A percentile compares a stretch with the other conserved stretches of the same genome.
These are phyloP conservation scores for Asterella californica DNA, from an alignment of 225 moss, liverwort and hornwort species.

Conservation along the genomic window DNA sequence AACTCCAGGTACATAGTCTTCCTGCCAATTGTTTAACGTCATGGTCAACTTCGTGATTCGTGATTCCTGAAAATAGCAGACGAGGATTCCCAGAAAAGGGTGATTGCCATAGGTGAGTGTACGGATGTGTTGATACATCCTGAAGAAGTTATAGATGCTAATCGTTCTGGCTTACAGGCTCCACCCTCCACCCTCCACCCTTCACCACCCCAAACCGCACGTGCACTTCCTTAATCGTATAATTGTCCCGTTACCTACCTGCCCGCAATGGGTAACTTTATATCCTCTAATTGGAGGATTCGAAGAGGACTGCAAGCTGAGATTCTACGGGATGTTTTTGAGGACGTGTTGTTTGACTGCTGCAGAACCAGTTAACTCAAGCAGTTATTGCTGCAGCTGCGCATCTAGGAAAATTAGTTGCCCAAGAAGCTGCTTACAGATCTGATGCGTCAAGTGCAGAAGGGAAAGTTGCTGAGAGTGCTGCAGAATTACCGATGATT, in stretches of 20 bases:
- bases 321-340: background rate
- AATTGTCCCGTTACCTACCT: too few relatives aligned
- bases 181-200: too few relatives aligned
- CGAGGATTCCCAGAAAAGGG: too few relatives aligned
- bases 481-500: slow-evolving; percentile 92
- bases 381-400: slow-evolving; percentile 78
- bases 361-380: slow-evolving; percentile 80
- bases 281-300: background rate
- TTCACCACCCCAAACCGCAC: too few relatives aligned
- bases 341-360: background rate
- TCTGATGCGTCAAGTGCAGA: slow-evolving; percentile 50
- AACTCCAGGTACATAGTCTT: slow-evolving; percentile 63
- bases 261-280: background rate
- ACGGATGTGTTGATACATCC: too few relatives aligned
- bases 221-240: too few relatives aligned
- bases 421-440: slow-evolving; percentile 75
- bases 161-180: too few relatives aligned
- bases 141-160: too few relatives aligned
- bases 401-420: slow-evolving; percentile 88
- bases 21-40: background rate
- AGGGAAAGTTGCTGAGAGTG: slow-evolving; percentile 83
- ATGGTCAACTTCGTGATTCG: background rate
- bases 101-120: too few relatives aligned
- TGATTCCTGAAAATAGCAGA: too few relatives aligned
- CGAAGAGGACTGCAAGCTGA: background rate